Conservation (phyloP, 176 grass and related monocot species). For the Luzula sylvatica region DNA sequence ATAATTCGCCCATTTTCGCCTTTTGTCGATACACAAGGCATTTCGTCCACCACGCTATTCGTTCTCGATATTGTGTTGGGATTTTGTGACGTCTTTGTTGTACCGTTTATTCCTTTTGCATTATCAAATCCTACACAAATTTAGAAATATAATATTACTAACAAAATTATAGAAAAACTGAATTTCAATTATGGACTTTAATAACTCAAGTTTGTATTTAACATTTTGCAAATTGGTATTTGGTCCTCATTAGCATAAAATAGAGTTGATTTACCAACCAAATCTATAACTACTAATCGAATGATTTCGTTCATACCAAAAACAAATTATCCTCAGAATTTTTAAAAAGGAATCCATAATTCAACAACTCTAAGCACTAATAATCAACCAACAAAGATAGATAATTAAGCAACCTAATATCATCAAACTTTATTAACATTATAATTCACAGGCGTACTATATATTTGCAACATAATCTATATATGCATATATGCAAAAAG, state of each 20-base stretch:
- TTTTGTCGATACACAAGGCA: constrained; percentile 83
- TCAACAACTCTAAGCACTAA: constrained; percentile 21
- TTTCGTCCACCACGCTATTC: constrained; percentile 80
- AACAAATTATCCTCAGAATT: background rate
- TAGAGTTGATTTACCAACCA: background rate
- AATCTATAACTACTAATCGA: constrained; percentile 11
- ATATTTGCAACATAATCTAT: no score
- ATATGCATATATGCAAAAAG: background rate
- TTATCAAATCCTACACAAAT: no score
- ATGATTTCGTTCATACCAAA: background rate
- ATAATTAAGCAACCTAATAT: no score
- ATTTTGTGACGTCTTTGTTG: background rate
- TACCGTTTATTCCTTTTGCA: no score
- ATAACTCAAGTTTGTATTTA: background rate
- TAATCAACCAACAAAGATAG: constrained; percentile 3
- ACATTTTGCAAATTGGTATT: background rate
- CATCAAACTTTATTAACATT: no score
- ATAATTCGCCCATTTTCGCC: constrained; percentile 45
- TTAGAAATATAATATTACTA: no score
- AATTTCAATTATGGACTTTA: no score
- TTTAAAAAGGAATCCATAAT: constrained; percentile 2
- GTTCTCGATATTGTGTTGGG: constrained; percentile 13
- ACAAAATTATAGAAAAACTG: no score
- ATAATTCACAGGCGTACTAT: no score
- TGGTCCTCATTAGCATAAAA: no score